Base-by-base conservation (phyloP, 345 rosid genomes). In the Eutrema heterophyllum region DNA sequence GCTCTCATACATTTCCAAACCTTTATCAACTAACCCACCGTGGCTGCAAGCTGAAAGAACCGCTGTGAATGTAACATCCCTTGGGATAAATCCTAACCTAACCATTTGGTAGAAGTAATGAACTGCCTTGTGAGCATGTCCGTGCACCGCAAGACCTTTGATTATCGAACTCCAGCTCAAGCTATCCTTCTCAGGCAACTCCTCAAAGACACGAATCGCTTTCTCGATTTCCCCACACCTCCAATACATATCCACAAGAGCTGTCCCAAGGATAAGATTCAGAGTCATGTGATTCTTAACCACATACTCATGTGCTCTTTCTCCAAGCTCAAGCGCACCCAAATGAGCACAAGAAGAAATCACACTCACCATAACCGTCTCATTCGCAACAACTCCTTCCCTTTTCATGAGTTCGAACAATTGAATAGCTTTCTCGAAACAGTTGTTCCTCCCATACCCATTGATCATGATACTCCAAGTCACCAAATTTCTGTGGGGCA, bases 1-100 rank as follows among this genome's bases (percentile, higher is more conserved):
- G 82, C 61, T 80, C 60, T 86, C 78, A n/a, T 86, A 91, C 58
- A 84, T 58, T 46, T 89, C 83, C 7, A 78, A 72, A 48, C 95
- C 97, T 76, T 76, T 83, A 14, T 80, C 82, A 3, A 89, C 84
- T 68, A 91, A 76, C 24, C 97, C 93, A 2, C 88, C 83, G 32
- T 87, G 97, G 62, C 97, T 86, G 67, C 97, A 89, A 57, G 93
- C 93, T 3, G 91, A 84, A 63, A 91, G 75, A 73, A 89, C 78
- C 0, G 87, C 87, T 0, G 91, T 89, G 24, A 87, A 84, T 0
- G 93, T 87, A 51, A 91, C 87, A 65, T 84, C 91, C 49, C 81
- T 73, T 0, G 89, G 91, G n/a, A 69, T 65, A 50, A 83, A 50
- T 33, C 91, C 87, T 13, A 79, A 55, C 3, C 58, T 65, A 50